phyloP scores from a whole-genome alignment of 345 rosid species.

The Populus davidiana region DNA sequence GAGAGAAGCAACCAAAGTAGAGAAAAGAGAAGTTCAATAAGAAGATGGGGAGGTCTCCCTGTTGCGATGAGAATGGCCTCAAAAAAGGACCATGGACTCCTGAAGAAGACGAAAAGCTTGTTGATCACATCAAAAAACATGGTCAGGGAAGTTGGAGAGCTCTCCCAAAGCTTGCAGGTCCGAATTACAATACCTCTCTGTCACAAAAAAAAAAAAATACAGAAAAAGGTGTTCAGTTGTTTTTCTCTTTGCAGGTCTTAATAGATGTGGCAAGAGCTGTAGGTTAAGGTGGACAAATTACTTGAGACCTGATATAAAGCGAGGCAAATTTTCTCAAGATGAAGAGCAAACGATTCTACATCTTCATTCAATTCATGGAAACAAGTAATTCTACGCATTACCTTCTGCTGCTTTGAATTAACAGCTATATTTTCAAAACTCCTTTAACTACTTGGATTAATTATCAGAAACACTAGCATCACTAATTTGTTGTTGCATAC shows the following conservation, averaged over 20 bases:
- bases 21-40: background rate
- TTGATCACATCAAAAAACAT: slow-evolving; percentile 61
- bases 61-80: slow-evolving; percentile 78
- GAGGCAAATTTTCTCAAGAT: slow-evolving; percentile 73
- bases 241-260: slow-evolving; percentile 46
- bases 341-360: slow-evolving; percentile 75
- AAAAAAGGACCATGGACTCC: slow-evolving; percentile 99
- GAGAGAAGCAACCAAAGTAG: slow-evolving; percentile 18
- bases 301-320: slow-evolving; percentile 72
- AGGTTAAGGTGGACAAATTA: slow-evolving; percentile 83
- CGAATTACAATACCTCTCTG: background rate
- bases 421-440: no score
- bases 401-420: background rate
- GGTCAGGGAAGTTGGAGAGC: slow-evolving; percentile 98
- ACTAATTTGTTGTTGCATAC: background rate
- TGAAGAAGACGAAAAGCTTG: slow-evolving; percentile 84
- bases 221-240: background rate
- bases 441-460: background rate
- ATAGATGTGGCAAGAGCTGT: slow-evolving; percentile 84
- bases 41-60: slow-evolving; percentile 85
- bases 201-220: background rate
- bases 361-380: slow-evolving; percentile 76
- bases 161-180: slow-evolving; percentile 84
- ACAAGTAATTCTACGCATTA: slow-evolving; percentile 43
- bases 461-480: background rate